phyloP scores from a whole-genome alignment of 2,329 filamentous ascomycete genomes.

The Truncatella angustata region DNA sequence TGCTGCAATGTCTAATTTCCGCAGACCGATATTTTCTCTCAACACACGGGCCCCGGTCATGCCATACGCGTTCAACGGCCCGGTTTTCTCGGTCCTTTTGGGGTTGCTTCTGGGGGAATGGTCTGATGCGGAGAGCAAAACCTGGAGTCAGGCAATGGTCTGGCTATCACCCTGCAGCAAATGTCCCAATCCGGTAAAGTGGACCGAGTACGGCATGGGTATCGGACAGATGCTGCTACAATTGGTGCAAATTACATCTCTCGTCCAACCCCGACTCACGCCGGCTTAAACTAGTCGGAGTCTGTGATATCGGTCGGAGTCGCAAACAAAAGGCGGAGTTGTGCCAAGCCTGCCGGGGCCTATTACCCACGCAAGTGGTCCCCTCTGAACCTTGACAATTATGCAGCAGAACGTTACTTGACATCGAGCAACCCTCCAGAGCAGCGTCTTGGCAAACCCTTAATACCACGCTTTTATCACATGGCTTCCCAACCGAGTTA shows the following conservation, averaged over 20 bases:
- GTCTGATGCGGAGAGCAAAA: constrained; percentile 3
- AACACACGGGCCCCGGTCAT: not conserved
- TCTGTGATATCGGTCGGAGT: not conserved
- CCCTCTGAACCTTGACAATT: not conserved
- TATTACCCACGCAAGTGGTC: not conserved
- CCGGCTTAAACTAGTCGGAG: not conserved
- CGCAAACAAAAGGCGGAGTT: not conserved
- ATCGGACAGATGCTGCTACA: not conserved
- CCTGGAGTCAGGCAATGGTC: not conserved
- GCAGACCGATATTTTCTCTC: not conserved
- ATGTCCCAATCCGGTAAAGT: not conserved
- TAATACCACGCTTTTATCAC: not conserved
- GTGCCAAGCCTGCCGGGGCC: not conserved
- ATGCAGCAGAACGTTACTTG: not conserved
- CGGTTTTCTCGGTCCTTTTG: constrained; percentile 4
- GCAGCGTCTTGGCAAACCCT: not conserved
- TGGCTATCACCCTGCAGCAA: not conserved
- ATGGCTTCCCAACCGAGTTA: not conserved
- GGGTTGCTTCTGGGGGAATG: not conserved
- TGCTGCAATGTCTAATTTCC: not conserved
- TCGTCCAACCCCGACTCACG: not conserved
- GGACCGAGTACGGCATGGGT: constrained; percentile 4
- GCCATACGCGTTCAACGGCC: not conserved
- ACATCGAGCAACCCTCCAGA: not conserved
- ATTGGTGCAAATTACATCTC: not conserved